Base-by-base conservation (phyloP, 1,284 basidiomycete species). In the Agroathelia rolfsii region DNA sequence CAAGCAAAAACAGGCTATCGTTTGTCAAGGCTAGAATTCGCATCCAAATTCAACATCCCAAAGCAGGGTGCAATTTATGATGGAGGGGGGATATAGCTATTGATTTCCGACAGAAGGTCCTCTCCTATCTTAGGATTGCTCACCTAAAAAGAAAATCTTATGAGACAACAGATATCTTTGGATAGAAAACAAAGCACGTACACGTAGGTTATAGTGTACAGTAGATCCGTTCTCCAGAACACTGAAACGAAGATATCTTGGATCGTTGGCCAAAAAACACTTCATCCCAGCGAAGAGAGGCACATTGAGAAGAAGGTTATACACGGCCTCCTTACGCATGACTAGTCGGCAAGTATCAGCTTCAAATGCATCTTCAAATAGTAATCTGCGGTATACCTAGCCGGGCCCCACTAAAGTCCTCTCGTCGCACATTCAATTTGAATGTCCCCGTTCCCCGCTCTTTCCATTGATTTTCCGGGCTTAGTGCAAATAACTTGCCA, bases 241-340 rank as follows among this genome's bases (percentile, higher is more conserved):
- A 44, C 78, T 82, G 55, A 87, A 79, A 34, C 82, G 65, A 43
- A 92, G 55, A 56, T 86, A 88, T 42, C 82, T 67, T 16, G 80
- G 78, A 46, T 86, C 84, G 58, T 89, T 76, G 37, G 84, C 75
- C 48, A 84, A 53, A 41, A 69, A 65, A 55, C 79, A 84, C 32
- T 69, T 69, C 85, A 94, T 90, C 13, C 89, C 89, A 42, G 69
- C 64, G 66, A 94, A 95, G 29, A 96, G 64, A 21, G 78, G 72
- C 24, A 85, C 76, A 48, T 96, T 96, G 34, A 96, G 64, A 35
- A 96, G 61, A 29, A 95, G 58, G 0, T 85, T 69, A 48, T 85
- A 76, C 7, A 94, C 88, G 1, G 89, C 92, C 46, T 96, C 92
- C 45, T 93, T 88, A 37, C 92, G 76, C 90, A 96, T 95, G 23